Evolutionary conservation across 768 basidiomycete genomes (phyloP).

Genomic region (Boletellus ananiceps): DNA sequence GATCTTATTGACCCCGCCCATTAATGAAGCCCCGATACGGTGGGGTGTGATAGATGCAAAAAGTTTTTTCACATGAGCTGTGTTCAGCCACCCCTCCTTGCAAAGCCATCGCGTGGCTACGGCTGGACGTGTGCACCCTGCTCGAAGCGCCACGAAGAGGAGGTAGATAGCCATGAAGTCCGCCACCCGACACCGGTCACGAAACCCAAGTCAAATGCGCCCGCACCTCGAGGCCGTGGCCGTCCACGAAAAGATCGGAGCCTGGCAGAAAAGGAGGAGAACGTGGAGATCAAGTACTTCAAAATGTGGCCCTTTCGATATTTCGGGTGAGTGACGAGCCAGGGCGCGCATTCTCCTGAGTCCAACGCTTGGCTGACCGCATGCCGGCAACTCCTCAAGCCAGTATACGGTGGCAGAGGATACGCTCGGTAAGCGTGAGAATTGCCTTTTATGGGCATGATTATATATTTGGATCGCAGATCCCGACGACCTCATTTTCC

Average conservation of each 20-base stretch:
- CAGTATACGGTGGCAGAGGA: conserved; percentile 90
- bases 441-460: conserved; percentile 11
- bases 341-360: background rate
- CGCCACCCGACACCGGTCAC: conserved; percentile 52
- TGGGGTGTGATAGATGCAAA: conserved; percentile 90
- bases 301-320: conserved; percentile 95
- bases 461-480: conserved; percentile 49
- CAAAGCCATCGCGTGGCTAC: conserved; percentile 93
- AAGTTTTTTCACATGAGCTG: conserved; percentile 93
- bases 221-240: conserved; percentile 66
- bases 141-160: conserved; percentile 80
- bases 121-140: conserved; percentile 97
- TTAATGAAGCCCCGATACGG: conserved; percentile 65
- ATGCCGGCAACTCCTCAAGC: conserved; percentile 37
- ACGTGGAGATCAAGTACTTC: conserved; percentile 73
- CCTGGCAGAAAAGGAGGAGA: conserved; percentile 75
- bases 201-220: conserved; percentile 66
- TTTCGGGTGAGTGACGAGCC: conserved; percentile 69
- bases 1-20: conserved; percentile 22
- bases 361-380: conserved; percentile 8
- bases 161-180: conserved; percentile 71
- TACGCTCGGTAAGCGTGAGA: conserved; percentile 62
- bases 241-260: conserved; percentile 72
- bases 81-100: conserved; percentile 83
- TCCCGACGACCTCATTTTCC: conserved; percentile 95